phyloP scores from a whole-genome alignment of 2,329 filamentous ascomycete species.

The Microdochium trichocladiopsis region DNA sequence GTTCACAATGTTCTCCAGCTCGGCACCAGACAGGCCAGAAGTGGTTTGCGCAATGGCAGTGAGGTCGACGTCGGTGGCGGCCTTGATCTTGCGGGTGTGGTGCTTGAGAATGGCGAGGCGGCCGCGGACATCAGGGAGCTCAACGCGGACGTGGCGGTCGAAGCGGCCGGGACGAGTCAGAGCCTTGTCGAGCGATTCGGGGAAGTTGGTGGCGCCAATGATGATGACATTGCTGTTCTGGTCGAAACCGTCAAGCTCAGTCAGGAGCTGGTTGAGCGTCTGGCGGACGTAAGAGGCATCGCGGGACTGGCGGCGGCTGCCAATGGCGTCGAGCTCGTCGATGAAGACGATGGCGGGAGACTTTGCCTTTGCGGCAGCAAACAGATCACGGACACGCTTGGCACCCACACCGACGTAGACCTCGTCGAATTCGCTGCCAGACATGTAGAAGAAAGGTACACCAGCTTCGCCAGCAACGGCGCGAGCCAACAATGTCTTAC shows the following conservation, averaged over 20 bases:
- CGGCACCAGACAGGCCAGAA: conserved; percentile 87
- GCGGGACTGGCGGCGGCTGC: conserved; percentile 84
- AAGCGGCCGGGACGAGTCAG: conserved; percentile 91
- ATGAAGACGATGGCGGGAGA: conserved; percentile 93
- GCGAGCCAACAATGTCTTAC: conserved; percentile 91
- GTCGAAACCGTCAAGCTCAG: conserved; percentile 94
- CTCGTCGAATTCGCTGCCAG: conserved; percentile 96
- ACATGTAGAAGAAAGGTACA: conserved; percentile 99
- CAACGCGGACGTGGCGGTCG: conserved; percentile 84
- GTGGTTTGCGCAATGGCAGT: conserved; percentile 80
- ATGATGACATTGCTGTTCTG: conserved; percentile 94
- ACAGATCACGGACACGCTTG: conserved; percentile 93
- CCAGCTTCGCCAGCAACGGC: conserved; percentile 95
- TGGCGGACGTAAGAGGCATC: conserved; percentile 96
- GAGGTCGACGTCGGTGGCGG: conserved; percentile 72
- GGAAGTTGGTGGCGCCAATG: conserved; percentile 93
- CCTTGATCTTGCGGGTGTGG: conserved; percentile 86
- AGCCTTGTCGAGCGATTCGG: conserved; percentile 88
- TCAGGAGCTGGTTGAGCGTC: conserved; percentile 93
- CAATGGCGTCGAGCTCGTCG: conserved; percentile 90
- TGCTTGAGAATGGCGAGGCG: conserved; percentile 90
- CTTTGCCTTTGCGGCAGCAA: conserved; percentile 74
- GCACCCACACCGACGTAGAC: conserved; percentile 96
- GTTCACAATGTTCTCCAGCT: conserved; percentile 95
- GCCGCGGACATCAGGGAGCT: conserved; percentile 86